Conservation (phyloP, 78 protist species). For the Dictyostelium firmibasis region DNA sequence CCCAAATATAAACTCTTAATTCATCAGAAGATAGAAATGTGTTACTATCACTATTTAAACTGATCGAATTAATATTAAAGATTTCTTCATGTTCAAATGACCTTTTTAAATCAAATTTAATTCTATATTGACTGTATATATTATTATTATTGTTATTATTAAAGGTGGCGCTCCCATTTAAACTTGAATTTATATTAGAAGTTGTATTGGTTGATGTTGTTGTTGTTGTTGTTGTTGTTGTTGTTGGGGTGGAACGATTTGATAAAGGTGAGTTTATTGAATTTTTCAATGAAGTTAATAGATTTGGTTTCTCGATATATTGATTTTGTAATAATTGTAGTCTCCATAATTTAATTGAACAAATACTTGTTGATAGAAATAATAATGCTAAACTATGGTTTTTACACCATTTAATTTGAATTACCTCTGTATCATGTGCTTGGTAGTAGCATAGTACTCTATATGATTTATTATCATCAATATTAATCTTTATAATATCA, state of each 20-base stretch:
- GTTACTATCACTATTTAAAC: conserved; percentile 71
- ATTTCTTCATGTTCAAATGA: conserved; percentile 69
- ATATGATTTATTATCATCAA: background rate
- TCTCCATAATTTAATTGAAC: conserved; percentile 51
- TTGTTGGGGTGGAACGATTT: background rate
- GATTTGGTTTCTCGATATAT: background rate
- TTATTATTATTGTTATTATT: background rate
- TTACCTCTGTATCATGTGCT: conserved; percentile 62
- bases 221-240: background rate
- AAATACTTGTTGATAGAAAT: conserved; percentile 36
- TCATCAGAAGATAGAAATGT: conserved; percentile 76
- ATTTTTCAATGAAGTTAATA: background rate
- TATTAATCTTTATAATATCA: background rate
- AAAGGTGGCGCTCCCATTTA: background rate
- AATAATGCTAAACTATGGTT: background rate
- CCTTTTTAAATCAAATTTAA: conserved; percentile 11
- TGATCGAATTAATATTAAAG: conserved; percentile 57
- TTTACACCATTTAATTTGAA: conserved; percentile 60
- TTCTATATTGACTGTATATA: background rate
- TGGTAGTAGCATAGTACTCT: conserved; percentile 36
- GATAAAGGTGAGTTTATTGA: background rate
- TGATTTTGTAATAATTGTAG: conserved; percentile 30
- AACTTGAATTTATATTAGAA: background rate
- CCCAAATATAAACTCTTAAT: conserved; percentile 75
- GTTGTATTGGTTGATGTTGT: background rate